These are phyloP conservation scores for Stagonosporopsis rhizophila DNA, from an alignment of 2,329 filamentous ascomycete genomes.

Conservation along the genomic window DNA sequence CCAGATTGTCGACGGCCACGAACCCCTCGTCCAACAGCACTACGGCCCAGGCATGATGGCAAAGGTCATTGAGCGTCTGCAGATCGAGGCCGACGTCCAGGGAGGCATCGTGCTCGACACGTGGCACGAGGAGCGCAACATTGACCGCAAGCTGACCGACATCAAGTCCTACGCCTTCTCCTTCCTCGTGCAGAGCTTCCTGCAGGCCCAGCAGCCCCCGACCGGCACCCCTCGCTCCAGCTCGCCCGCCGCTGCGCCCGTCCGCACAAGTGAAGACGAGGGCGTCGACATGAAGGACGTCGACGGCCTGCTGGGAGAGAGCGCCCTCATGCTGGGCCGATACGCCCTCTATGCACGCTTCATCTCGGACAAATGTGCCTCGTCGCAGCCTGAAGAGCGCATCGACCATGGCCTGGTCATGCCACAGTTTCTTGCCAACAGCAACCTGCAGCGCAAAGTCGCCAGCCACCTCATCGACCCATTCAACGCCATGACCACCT, in stretches of 20 bases:
- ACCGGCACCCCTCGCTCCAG: constrained; percentile 71
- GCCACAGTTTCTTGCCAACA: constrained; percentile 78
- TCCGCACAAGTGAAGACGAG: constrained; percentile 82
- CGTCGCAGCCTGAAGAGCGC: constrained; percentile 57
- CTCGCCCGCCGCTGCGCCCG: constrained; percentile 70
- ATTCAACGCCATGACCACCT: constrained; percentile 91
- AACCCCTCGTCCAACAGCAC: constrained; percentile 88
- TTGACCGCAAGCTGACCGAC: constrained; percentile 88
- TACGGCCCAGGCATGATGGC: constrained; percentile 95
- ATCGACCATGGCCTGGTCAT: constrained; percentile 65
- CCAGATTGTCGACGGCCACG: constrained; percentile 92
- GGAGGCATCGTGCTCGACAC: constrained; percentile 95
- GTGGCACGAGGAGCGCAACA: constrained; percentile 86
- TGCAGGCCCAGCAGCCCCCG: constrained; percentile 71
- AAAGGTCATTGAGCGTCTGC: constrained; percentile 88
- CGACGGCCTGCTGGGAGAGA: constrained; percentile 85
- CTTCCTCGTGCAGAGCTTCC: constrained; percentile 93
- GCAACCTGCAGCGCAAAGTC: constrained; percentile 81
- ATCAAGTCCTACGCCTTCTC: constrained; percentile 98
- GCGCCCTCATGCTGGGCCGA: constrained; percentile 86
- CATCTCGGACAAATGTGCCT: constrained; percentile 80
- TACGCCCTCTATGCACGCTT: constrained; percentile 95
- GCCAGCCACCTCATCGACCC: constrained; percentile 75
- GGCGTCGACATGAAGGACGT: constrained; percentile 96
- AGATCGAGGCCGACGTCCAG: constrained; percentile 94